A percentile compares a stretch with the other conserved stretches of the same genome.
phyloP scores from a whole-genome alignment of 202 grass and related monocot species.

The Setaria viridis region DNA sequence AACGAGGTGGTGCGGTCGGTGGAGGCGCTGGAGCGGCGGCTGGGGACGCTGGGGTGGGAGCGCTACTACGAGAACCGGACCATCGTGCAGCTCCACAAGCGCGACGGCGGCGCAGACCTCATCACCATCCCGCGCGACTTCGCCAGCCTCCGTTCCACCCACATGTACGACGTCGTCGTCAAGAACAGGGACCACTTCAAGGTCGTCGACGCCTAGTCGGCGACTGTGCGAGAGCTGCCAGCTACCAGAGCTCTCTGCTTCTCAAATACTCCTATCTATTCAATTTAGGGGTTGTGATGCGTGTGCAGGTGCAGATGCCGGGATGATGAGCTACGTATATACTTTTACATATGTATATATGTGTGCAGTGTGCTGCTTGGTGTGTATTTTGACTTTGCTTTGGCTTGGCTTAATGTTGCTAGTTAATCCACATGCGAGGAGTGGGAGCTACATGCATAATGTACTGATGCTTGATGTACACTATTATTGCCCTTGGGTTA shows the following conservation, averaged over 20 bases:
- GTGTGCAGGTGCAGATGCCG: too few species aligned
- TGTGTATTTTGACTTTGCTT: too few species aligned
- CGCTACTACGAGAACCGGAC: slow-evolving; percentile 72
- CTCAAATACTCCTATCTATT: too few species aligned
- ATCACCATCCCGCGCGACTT: slow-evolving; percentile 77
- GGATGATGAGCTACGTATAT: background rate
- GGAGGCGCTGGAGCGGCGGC: slow-evolving; percentile 68
- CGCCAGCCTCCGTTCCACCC: slow-evolving; percentile 73
- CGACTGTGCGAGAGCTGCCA: too few species aligned
- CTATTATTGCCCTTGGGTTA: background rate
- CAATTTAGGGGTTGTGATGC: too few species aligned
- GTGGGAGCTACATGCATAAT: background rate
- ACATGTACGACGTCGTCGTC: slow-evolving; percentile 86
- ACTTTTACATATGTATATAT: background rate
- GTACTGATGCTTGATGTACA: background rate
- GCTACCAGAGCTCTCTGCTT: too few species aligned
- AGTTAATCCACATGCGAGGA: background rate
- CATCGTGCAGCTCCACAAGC: slow-evolving; percentile 77
- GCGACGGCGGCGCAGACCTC: slow-evolving; percentile 69
- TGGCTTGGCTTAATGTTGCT: too few species aligned
- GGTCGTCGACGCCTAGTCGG: slow-evolving; percentile 63
- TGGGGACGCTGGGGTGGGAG: slow-evolving; percentile 69
- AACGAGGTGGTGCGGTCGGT: slow-evolving; percentile 66
- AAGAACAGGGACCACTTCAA: slow-evolving; percentile 85
- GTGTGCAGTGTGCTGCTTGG: background rate